phyloP scores from a whole-genome alignment of 2,329 filamentous ascomycete species.

The Knufia petricola region DNA sequence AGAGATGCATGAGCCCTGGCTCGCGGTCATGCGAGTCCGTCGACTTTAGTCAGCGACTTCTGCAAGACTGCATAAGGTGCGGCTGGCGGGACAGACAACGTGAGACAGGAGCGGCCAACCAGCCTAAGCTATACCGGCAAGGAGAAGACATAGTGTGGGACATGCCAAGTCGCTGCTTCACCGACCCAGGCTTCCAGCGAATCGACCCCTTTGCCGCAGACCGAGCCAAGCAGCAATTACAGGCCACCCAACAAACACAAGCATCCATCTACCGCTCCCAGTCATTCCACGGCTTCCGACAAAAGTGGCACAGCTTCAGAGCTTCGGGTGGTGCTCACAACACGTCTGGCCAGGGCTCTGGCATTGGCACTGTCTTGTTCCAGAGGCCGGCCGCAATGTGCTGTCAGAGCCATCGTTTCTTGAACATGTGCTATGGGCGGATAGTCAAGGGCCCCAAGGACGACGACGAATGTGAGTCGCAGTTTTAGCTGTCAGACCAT shows the following conservation, averaged over 20 bases:
- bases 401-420: not conserved
- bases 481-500: not conserved
- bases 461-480: not conserved
- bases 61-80: not conserved
- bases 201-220: conserved; percentile 17
- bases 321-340: not conserved
- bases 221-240: conserved; percentile 1
- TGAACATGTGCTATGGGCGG: not conserved
- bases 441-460: not conserved
- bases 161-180: conserved; percentile 19
- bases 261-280: not conserved
- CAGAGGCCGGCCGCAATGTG: not conserved
- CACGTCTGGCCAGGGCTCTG: not conserved
- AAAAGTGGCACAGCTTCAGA: not conserved
- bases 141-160: conserved; percentile 11
- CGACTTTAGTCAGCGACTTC: conserved; percentile 1
- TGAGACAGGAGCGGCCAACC: not conserved
- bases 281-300: not conserved
- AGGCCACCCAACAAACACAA: not conserved
- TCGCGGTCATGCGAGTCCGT: conserved; percentile 13
- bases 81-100: not conserved
- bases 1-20: conserved; percentile 9
- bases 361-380: not conserved
- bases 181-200: conserved; percentile 18
- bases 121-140: conserved; percentile 1